A percentile compares a stretch with the other conserved stretches of the same genome.
Conservation (phyloP, 371 early-diverging fungal species). For the Mortierella sp. region DNA sequence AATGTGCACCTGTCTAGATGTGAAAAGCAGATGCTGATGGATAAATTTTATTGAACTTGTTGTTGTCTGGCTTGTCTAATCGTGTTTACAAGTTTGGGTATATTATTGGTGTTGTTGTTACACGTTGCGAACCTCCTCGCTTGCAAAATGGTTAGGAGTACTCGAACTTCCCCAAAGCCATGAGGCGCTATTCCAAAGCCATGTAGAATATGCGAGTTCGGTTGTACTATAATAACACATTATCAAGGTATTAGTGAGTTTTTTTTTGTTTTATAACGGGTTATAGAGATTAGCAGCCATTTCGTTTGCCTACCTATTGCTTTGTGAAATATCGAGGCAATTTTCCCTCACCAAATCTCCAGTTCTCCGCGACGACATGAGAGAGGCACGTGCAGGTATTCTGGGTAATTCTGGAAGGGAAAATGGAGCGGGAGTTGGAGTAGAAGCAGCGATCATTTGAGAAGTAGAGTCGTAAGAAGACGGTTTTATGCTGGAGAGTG, state of each 20-base stretch:
- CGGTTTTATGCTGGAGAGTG: background rate
- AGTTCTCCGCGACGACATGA: background rate
- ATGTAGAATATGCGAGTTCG: background rate
- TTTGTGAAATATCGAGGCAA: background rate
- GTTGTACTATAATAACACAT: background rate
- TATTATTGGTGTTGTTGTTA: too few species aligned
- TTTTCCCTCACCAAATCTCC: constrained; percentile 8
- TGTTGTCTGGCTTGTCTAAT: too few species aligned
- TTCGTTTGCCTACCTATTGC: background rate
- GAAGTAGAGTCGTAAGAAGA: background rate
- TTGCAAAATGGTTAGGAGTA: background rate
- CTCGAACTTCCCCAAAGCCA: constrained; percentile 3
- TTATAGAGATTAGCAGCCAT: background rate
- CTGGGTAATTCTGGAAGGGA: background rate
- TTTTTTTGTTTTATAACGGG: background rate
- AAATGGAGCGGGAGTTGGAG: background rate
- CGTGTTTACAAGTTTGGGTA: too few species aligned
- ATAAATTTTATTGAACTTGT: too few species aligned
- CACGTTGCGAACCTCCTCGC: background rate
- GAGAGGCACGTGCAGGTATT: constrained; percentile 11
- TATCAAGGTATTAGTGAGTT: background rate
- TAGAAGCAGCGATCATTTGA: background rate
- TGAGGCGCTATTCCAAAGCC: constrained; percentile 1
- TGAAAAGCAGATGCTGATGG: too few species aligned
- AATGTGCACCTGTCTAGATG: too few species aligned